Conservation (phyloP, 257 asterid species). For the Gentiana macrophylla region DNA sequence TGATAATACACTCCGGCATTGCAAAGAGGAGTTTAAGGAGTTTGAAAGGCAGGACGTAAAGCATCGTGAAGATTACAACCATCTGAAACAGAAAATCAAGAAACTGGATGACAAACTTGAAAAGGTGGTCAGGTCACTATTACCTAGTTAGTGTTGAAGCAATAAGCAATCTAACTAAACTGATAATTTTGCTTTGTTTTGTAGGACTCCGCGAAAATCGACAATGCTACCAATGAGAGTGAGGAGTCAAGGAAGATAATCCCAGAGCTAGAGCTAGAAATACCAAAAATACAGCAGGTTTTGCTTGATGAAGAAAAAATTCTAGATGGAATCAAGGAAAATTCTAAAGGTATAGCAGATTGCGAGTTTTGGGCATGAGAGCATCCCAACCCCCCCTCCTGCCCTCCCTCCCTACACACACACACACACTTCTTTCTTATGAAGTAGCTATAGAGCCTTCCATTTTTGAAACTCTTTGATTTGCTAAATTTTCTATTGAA, state of each 20-base stretch:
- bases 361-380: not conserved
- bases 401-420: too few relatives aligned
- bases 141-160: not conserved
- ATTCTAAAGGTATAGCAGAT: constrained; percentile 46
- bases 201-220: constrained; percentile 65
- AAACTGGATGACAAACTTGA: constrained; percentile 70
- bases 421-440: not conserved
- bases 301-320: constrained; percentile 65
- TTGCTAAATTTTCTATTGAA: too few relatives aligned
- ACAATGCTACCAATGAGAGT: constrained; percentile 52
- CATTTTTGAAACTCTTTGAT: not conserved
- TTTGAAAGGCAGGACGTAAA: constrained; percentile 91
- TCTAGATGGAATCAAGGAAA: constrained; percentile 70
- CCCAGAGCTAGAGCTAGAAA: constrained; percentile 70
- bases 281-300: constrained; percentile 55
- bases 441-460: not conserved
- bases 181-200: constrained; percentile 1
- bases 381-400: too few relatives aligned
- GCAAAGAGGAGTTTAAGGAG: constrained; percentile 85
- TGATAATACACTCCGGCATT: constrained; percentile 40
- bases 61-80: constrained; percentile 72
- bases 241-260: constrained; percentile 69
- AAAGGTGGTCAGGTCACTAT: constrained; percentile 41
- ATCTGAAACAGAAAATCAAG: constrained; percentile 78
- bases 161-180: not conserved